Percentiles rank a stretch among this genome's conserved stretches.
These are phyloP conservation scores for Podospora conica DNA, from an alignment of 495 filamentous ascomycete species.

Conservation along the genomic window DNA sequence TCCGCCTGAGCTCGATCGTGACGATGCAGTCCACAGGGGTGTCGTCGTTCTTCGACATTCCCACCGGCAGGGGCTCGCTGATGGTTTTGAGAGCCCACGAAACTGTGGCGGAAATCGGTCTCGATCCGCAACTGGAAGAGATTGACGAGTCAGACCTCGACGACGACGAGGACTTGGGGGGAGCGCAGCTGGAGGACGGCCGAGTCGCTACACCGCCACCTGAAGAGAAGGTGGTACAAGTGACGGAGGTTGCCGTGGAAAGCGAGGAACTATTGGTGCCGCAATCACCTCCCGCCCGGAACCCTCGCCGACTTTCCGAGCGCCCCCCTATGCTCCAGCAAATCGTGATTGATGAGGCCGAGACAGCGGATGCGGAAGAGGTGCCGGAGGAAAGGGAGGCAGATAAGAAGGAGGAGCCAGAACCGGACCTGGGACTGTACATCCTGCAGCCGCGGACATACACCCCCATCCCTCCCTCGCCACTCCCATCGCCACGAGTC, in stretches of 20 bases:
- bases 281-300: constrained; percentile 21
- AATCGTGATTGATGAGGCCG: neutral
- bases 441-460: constrained; percentile 50
- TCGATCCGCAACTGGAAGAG: neutral
- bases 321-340: constrained; percentile 11
- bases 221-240: neutral
- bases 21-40: constrained; percentile 8
- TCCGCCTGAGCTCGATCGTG: constrained; percentile 26
- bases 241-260: neutral
- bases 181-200: neutral
- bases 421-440: constrained; percentile 24
- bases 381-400: constrained; percentile 15
- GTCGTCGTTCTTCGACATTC: constrained; percentile 18
- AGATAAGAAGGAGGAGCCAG: constrained; percentile 23
- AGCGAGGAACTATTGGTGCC: neutral
- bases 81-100: neutral
- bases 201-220: neutral
- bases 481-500: constrained; percentile 15
- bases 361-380: neutral
- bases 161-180: neutral
- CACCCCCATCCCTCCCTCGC: constrained; percentile 44
- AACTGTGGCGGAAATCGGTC: neutral
- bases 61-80: constrained; percentile 3
- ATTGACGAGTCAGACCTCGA: neutral
- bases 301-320: constrained; percentile 27